Evolutionary conservation across 2,329 filamentous ascomycete genomes (phyloP).

Genomic region (Nakataea oryzae): DNA sequence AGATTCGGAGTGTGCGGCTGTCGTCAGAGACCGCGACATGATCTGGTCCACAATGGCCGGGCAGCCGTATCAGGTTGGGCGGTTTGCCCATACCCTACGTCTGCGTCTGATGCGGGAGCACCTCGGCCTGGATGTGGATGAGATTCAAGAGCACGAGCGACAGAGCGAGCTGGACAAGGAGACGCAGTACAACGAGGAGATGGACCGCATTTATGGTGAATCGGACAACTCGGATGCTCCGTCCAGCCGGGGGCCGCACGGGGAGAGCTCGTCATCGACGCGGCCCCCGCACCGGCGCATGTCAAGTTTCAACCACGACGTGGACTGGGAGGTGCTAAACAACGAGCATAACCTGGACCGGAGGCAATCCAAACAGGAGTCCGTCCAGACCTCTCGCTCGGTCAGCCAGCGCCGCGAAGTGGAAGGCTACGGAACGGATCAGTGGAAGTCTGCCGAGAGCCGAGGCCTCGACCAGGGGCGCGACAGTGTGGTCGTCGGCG

Average conservation of each 20-base stretch:
- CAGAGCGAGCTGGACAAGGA: conserved; percentile 52
- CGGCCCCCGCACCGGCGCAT: conserved; percentile 25
- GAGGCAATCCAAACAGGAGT: conserved; percentile 21
- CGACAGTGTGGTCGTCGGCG: conserved; percentile 58
- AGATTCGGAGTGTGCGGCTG: conserved; percentile 83
- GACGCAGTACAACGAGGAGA: conserved; percentile 43
- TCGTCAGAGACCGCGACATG: conserved; percentile 90
- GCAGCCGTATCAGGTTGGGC: conserved; percentile 76
- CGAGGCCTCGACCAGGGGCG: conserved; percentile 52
- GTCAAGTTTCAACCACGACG: conserved; percentile 67
- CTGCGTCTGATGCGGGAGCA: conserved; percentile 95
- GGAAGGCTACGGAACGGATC: conserved; percentile 66
- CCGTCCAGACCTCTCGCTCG: conserved; percentile 14
- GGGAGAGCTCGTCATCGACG: conserved; percentile 5
- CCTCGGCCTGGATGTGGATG: conserved; percentile 88
- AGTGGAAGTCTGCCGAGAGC: conserved; percentile 56
- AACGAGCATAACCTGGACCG: conserved; percentile 22
- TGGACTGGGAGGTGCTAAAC: conserved; percentile 26
- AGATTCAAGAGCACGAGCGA: conserved; percentile 71
- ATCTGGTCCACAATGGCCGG: conserved; percentile 87
- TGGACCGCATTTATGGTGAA: conserved; percentile 51
- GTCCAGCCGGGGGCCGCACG: conserved; percentile 6
- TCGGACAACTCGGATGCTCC: background rate
- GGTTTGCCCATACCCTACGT: conserved; percentile 86
- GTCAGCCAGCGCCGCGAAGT: conserved; percentile 55